phyloP scores from a whole-genome alignment of 768 basidiomycete species.

The Russula ochroleuca region DNA sequence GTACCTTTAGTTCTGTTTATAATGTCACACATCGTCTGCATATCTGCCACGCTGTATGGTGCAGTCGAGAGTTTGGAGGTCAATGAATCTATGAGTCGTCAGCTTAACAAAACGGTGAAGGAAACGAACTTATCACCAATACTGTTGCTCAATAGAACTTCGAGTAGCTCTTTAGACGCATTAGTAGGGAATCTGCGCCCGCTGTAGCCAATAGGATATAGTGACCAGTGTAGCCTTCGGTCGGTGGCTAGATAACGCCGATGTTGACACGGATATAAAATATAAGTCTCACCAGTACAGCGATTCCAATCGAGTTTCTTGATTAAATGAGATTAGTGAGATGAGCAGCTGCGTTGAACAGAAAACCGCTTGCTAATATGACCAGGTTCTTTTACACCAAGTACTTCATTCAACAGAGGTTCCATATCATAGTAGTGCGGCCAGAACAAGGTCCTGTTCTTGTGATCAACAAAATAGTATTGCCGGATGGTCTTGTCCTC shows the following conservation, averaged over 20 bases:
- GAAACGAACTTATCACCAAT: constrained; percentile 2
- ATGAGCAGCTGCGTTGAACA: not conserved
- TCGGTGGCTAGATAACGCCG: no score
- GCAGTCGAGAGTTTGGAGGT: constrained; percentile 16
- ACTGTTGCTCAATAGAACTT: constrained; percentile 3
- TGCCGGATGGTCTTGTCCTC: not conserved
- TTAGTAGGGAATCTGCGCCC: not conserved
- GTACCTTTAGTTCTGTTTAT: constrained; percentile 7
- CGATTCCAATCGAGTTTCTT: constrained; percentile 11
- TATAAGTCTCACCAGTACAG: constrained; percentile 13
- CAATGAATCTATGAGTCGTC: constrained; percentile 7
- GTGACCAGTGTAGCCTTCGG: constrained; percentile 19
- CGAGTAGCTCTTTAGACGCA: constrained; percentile 6
- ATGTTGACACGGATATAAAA: not conserved
- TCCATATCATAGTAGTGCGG: not conserved
- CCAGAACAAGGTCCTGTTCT: constrained; percentile 12
- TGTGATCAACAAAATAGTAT: constrained; percentile 21
- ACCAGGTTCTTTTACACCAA: not conserved
- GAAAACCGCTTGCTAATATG: constrained; percentile 15
- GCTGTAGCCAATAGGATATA: constrained; percentile 14
- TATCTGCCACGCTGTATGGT: constrained; percentile 9
- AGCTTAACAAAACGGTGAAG: not conserved
- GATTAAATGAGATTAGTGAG: not conserved
- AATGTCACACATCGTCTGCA: constrained; percentile 11
- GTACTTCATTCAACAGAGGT: not conserved